Base-by-base conservation (phyloP, 2,329 filamentous ascomycete species). In the Graphilbum fragrans region DNA sequence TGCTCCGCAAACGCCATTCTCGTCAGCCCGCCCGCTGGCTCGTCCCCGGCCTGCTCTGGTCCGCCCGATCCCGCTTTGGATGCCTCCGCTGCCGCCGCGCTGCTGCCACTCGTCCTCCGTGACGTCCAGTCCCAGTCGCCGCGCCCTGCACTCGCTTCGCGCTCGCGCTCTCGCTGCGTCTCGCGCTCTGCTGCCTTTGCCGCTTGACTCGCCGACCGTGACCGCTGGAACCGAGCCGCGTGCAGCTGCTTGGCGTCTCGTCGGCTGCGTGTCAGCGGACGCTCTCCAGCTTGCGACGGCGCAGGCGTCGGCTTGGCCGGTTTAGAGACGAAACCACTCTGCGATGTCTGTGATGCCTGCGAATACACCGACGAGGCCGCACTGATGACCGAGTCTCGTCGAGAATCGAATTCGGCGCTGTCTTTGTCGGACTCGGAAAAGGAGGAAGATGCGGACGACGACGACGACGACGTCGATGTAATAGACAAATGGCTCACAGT, bases 1-100 rank as follows among this genome's bases (percentile, higher is more conserved):
- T 80, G 73, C 58, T 77, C 74, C 50, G 70, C 63, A 58, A 67
- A 76, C 44, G 73, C 75, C 77, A 80, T 81, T 60, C 66, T 79
- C 54, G 62, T 63, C 48, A 69, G 58, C 48, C 60, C 64, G 52
- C 64, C 65, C 50, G 62, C 58, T 51, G 31, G 12, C 22, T 17
- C 8, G 11, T 19, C 31, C n/a, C 19, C 19, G 5, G 19, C 23
- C 17, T 21, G 19, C 19, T 35, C 36, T 10, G n/a, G 8, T 35
- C 33, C 16, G 16, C 32, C 22, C 21, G 38, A 40, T n/a, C 8
- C 25, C 14, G 25, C 25, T 29, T 8, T 19, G 21, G 20, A n/a
- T 23, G 39, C 29, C 27, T 22, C 42, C 25, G 41, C 35, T 35
- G 41, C 37, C 51, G 52, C 38, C 49, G 50, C 47, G n/a, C n/a